Evolutionary conservation across 768 basidiomycete genomes (phyloP), one percentile per base, ranked within the genome.

Genomic region (Termitomyces sp.): DNA sequence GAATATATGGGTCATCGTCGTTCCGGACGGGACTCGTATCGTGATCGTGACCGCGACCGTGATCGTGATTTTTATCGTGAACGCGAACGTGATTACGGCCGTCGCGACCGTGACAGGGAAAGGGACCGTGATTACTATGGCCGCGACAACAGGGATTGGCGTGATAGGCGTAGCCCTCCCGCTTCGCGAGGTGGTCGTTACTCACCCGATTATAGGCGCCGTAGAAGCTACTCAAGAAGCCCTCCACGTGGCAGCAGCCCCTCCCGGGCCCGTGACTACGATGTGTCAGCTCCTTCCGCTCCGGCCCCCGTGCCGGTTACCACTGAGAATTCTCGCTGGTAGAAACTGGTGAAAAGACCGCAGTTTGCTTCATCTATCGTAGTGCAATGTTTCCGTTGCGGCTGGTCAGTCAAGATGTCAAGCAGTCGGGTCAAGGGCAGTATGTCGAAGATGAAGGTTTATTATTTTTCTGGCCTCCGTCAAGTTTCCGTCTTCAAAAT

Each of bases 1-100:
- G 93, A 97, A 77, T 99, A 98, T 74, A 96, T 96, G 92, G 94
- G 96, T 12, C 90, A 92, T 66, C 86, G 91, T 53, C 89, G 91
- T 57, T 74, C 83, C 15, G 70, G 70, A 46, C 73, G 78, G 25
- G 78, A 80, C 57, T 71, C 78, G 63, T 71, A 70, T 50, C 70
- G 72, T 36, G 68, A 76, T 60, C 67, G 72, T 45, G 73, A 76
- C 52, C 77, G 81, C 37, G 79, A 75, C 45, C 66, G 68, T 43
- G 66, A 71, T 52, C 70, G 78, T 49, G 75, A 76, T 66, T 76
- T 73, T 31, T 81, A 83, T 68, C 80, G 84, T 61, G 84, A 86
- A 68, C 76, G 79, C 37, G 84, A 86, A 69, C 76, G 79, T 25
- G 81, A 83, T 57, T 76, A 81, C 62, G 79, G 82, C 62, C 76